Conservation (phyloP, 345 rosid species). For the Camelina laxa region DNA sequence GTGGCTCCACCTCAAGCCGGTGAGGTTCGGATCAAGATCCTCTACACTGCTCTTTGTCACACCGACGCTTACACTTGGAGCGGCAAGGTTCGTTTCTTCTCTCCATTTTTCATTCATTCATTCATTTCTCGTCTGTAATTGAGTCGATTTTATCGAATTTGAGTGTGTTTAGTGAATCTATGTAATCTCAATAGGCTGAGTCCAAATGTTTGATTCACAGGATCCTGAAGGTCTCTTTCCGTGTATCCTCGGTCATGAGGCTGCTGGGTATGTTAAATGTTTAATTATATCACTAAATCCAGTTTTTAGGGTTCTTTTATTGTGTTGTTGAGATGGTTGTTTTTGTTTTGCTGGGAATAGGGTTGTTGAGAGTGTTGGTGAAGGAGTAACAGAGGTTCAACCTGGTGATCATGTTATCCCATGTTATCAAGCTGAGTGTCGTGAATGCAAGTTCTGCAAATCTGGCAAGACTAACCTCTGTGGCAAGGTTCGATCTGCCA, state of each 20-base stretch:
- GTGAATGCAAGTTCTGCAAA: conserved; percentile 96
- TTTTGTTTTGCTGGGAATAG: conserved; percentile 43
- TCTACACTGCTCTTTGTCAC: conserved; percentile 93
- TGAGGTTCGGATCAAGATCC: conserved; percentile 90
- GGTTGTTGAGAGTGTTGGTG: conserved; percentile 97
- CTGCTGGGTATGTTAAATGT: conserved; percentile 75
- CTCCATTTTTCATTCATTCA: neutral
- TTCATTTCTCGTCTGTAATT: neutral
- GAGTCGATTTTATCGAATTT: neutral
- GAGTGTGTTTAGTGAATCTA: neutral
- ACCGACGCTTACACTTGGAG: conserved; percentile 99
- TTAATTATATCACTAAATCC: conserved; percentile 17
- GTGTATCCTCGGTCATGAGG: conserved; percentile 96
- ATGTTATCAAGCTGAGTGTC: conserved; percentile 98
- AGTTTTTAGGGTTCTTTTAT: neutral
- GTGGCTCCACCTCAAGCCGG: conserved; percentile 98
- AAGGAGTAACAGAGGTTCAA: conserved; percentile 91
- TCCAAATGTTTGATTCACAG: conserved; percentile 42
- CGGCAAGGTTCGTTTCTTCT: conserved; percentile 69
- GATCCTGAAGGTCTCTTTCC: conserved; percentile 98
- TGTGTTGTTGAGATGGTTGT: too few relatives aligned
- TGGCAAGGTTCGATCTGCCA: conserved; percentile 88
- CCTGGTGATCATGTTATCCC: conserved; percentile 98
- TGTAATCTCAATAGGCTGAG: neutral
- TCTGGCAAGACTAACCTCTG: conserved; percentile 99